Evolutionary conservation across 2,329 filamentous ascomycete genomes (phyloP).

Genomic region (Pseudofabraea citricarpa): DNA sequence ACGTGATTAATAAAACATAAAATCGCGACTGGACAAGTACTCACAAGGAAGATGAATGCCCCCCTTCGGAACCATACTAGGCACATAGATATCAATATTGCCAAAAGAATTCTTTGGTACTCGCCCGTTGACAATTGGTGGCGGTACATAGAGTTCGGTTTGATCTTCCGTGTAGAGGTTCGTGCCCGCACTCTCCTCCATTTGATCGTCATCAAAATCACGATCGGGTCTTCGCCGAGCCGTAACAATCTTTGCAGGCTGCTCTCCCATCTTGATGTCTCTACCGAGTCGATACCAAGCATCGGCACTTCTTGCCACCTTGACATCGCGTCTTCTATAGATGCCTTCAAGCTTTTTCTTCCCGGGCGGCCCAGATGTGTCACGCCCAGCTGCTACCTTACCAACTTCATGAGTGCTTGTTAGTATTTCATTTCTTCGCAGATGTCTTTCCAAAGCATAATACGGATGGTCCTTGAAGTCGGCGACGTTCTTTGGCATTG

Average conservation of each 20-base stretch:
- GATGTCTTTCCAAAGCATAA: slow-evolving; percentile 79
- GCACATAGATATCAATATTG: slow-evolving; percentile 90
- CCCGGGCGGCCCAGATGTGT: slow-evolving; percentile 33
- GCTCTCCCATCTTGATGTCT: slow-evolving; percentile 71
- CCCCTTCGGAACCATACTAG: slow-evolving; percentile 82
- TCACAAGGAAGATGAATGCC: slow-evolving; percentile 67
- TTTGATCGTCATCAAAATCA: slow-evolving; percentile 32
- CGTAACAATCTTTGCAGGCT: slow-evolving; percentile 72
- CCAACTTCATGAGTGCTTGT: slow-evolving; percentile 65
- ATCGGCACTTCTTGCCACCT: slow-evolving; percentile 70
- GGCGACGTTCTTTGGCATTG: slow-evolving; percentile 78
- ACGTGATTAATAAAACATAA: slow-evolving; percentile 23
- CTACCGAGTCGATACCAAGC: slow-evolving; percentile 89
- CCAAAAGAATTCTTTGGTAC: slow-evolving; percentile 90
- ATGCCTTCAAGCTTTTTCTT: slow-evolving; percentile 61
- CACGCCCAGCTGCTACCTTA: slow-evolving; percentile 66
- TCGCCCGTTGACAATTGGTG: slow-evolving; percentile 67
- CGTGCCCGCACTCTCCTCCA: slow-evolving; percentile 43
- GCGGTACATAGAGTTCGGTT: slow-evolving; percentile 69
- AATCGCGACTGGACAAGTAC: slow-evolving; percentile 1
- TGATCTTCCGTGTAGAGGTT: slow-evolving; percentile 59
- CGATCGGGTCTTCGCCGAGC: slow-evolving; percentile 36
- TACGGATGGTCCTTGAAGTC: slow-evolving; percentile 85
- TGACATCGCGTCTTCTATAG: slow-evolving; percentile 78
- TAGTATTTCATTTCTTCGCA: slow-evolving; percentile 79